A percentile compares a stretch with the other conserved stretches of the same genome.
These are phyloP conservation scores for Helicocarpus griseus DNA, from an alignment of 2,329 filamentous ascomycete species.

Conservation along the genomic window DNA sequence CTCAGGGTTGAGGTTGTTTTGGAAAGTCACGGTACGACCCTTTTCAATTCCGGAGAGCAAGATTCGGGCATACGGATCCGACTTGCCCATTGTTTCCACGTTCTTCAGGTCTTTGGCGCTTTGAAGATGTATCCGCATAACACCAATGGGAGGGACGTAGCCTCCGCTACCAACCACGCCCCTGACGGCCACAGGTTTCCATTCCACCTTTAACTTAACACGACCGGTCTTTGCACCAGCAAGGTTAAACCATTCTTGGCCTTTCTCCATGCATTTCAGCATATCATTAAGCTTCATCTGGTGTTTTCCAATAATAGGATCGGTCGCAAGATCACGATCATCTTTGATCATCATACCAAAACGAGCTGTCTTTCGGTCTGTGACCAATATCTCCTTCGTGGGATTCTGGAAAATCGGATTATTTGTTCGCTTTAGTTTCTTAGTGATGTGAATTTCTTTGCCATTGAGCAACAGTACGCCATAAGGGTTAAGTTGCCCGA, in stretches of 20 bases:
- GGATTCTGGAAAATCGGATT: constrained; percentile 94
- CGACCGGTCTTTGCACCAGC: constrained; percentile 71
- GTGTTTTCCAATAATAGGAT: constrained; percentile 81
- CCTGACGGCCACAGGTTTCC: constrained; percentile 86
- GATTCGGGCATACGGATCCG: constrained; percentile 86
- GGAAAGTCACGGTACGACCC: constrained; percentile 85
- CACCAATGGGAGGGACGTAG: constrained; percentile 87
- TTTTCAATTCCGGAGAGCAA: constrained; percentile 84
- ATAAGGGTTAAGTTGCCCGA: constrained; percentile 87
- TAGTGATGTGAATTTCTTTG: constrained; percentile 79
- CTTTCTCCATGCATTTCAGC: constrained; percentile 80
- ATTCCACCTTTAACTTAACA: constrained; percentile 82
- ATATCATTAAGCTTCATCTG: constrained; percentile 94
- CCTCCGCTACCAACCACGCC: constrained; percentile 70
- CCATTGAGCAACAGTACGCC: constrained; percentile 81
- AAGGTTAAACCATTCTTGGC: constrained; percentile 93
- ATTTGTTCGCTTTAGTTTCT: constrained; percentile 93
- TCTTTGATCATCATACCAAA: constrained; percentile 92
- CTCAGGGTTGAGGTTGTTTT: constrained; percentile 88
- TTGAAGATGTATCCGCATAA: constrained; percentile 89
- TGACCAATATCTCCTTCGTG: constrained; percentile 89
- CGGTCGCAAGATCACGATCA: constrained; percentile 72
- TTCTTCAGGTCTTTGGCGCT: constrained; percentile 77
- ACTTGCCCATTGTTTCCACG: constrained; percentile 90
- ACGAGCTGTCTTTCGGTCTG: constrained; percentile 81